Evolutionary conservation across 106 monocot species (phyloP).

Genomic region (Dendrobium huoshanense): DNA sequence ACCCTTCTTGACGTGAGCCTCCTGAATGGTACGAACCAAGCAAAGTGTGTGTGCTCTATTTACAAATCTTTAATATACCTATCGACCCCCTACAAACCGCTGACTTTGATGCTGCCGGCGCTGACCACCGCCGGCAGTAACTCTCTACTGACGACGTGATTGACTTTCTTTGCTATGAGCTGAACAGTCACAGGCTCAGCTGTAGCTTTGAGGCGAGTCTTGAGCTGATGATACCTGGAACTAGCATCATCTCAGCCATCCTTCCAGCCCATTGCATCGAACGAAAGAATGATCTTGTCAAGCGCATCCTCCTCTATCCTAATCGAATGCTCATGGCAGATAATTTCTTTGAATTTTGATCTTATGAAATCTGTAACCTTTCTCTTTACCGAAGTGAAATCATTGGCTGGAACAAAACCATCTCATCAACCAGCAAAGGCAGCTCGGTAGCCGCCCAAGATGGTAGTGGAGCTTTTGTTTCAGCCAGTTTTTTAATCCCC

Average conservation of each 20-base stretch:
- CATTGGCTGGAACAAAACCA: constrained; percentile 67
- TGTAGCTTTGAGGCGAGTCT: constrained; percentile 9
- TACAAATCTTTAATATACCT: background rate
- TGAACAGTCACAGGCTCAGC: constrained; percentile 9
- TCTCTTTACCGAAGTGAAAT: constrained; percentile 36
- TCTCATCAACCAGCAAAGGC: constrained; percentile 38
- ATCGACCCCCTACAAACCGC: background rate
- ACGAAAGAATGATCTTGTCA: constrained; percentile 29
- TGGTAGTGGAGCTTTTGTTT: constrained; percentile 2
- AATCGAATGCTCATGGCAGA: constrained; percentile 22
- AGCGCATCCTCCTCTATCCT: constrained; percentile 46
- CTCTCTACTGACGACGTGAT: background rate
- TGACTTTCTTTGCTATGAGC: constrained; percentile 15
- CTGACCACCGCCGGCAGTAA: background rate
- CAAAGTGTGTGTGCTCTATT: background rate
- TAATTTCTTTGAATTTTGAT: constrained; percentile 22
- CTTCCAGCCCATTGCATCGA: constrained; percentile 21
- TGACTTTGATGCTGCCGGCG: constrained; percentile 11
- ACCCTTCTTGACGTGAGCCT: too few relatives aligned
- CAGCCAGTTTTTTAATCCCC: constrained; percentile 4
- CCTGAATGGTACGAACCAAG: too few relatives aligned
- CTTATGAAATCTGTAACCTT: constrained; percentile 42
- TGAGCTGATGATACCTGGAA: constrained; percentile 41
- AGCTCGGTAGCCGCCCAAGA: constrained; percentile 16
- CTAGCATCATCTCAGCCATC: constrained; percentile 54